Percentiles rank a stretch among this genome's conserved stretches.
Evolutionary conservation across 1,284 basidiomycete species (phyloP).

Genomic region (Microbotryomycetes sp.): DNA sequence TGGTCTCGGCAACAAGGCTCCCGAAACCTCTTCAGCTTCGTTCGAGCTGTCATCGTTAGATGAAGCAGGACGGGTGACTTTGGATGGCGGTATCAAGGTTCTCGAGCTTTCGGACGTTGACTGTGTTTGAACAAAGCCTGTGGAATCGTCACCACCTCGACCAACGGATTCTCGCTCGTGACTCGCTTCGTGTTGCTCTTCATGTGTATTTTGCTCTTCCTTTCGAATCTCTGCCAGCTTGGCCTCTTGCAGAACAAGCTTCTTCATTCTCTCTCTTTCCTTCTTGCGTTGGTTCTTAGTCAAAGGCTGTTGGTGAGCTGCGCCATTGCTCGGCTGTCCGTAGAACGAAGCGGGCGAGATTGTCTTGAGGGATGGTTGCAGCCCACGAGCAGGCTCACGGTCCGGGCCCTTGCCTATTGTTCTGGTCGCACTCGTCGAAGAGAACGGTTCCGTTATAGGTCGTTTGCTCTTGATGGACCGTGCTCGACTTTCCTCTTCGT

Average conservation of each 20-base stretch:
- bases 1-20: too few relatives aligned
- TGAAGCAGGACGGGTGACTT: too few relatives aligned
- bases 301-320: not conserved
- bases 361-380: not conserved
- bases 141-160: too few relatives aligned
- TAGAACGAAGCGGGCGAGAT: not conserved
- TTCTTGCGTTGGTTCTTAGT: slow-evolving; percentile 28
- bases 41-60: too few relatives aligned
- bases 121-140: too few relatives aligned
- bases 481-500: slow-evolving; percentile 21
- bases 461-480: slow-evolving; percentile 10
- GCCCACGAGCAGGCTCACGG: not conserved
- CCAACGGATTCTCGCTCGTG: not conserved
- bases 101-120: too few relatives aligned
- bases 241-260: not conserved
- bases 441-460: not conserved
- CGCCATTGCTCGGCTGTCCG: not conserved
- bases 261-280: not conserved
- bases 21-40: too few relatives aligned
- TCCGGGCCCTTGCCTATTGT: too few relatives aligned
- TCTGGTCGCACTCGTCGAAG: too few relatives aligned
- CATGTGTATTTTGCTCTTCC: not conserved
- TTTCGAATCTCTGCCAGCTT: not conserved
- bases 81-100: too few relatives aligned
- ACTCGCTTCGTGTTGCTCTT: not conserved